Evolutionary conservation across 2,329 filamentous ascomycete genomes (phyloP).

Genomic region (Amphichorda felina): DNA sequence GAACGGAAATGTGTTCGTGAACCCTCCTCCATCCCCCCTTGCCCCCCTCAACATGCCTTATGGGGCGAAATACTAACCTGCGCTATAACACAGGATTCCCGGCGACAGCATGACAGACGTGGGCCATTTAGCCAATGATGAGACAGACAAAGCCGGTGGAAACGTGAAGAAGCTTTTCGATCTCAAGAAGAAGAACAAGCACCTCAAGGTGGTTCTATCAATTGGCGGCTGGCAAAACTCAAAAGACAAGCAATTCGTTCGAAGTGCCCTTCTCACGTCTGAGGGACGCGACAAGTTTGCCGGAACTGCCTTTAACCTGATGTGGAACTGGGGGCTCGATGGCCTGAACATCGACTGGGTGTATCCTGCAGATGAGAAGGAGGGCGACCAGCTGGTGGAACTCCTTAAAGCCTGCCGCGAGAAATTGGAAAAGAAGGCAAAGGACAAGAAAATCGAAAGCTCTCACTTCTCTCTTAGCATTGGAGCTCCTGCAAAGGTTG

Average conservation of each 20-base stretch:
- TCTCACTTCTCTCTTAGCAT: slow-evolving; percentile 54
- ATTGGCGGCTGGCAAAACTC: slow-evolving; percentile 92
- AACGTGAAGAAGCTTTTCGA: slow-evolving; percentile 80
- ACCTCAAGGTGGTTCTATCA: slow-evolving; percentile 74
- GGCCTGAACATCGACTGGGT: slow-evolving; percentile 60
- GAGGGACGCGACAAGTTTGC: slow-evolving; percentile 66
- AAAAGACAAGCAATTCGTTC: slow-evolving; percentile 57
- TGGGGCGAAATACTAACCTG: no score
- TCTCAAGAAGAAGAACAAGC: slow-evolving; percentile 68
- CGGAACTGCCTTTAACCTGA: slow-evolving; percentile 55
- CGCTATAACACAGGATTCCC: no score
- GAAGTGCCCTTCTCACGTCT: slow-evolving; percentile 58
- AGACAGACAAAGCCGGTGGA: no score
- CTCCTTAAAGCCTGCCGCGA: slow-evolving; percentile 42
- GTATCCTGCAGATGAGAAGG: slow-evolving; percentile 40
- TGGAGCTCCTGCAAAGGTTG: slow-evolving; percentile 48
- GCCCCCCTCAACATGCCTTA: no score
- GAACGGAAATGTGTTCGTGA: no score
- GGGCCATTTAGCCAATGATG: no score
- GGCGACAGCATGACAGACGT: no score
- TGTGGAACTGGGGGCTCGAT: slow-evolving; percentile 73
- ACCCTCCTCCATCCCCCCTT: no score
- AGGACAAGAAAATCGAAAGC: slow-evolving; percentile 19
- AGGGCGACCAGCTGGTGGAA: slow-evolving; percentile 46
- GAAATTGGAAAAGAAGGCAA: slow-evolving; percentile 45